A percentile compares a stretch with the other conserved stretches of the same genome.
Evolutionary conservation across 176 grass and related monocot genomes (phyloP).

Genomic region (Avena eriantha): DNA sequence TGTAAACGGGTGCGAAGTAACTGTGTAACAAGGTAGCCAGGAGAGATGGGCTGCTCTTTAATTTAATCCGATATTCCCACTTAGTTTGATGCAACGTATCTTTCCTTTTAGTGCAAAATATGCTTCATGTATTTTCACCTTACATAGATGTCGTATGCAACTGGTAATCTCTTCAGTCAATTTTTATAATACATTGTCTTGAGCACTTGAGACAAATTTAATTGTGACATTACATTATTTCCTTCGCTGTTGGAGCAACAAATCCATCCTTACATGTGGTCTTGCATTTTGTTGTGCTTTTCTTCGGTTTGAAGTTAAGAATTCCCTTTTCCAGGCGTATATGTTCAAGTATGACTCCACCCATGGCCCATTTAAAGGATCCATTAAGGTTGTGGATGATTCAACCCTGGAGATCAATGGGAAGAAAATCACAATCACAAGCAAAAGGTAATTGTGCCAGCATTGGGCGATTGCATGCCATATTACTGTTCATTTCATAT

Average conservation of each 20-base stretch:
- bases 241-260: neutral
- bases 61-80: neutral
- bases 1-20: neutral
- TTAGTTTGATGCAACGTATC: conserved; percentile 20
- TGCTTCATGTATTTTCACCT: conserved; percentile 4
- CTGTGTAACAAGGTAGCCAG: neutral
- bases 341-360: conserved; percentile 99
- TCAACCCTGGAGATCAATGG: conserved; percentile 93
- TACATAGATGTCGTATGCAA: neutral
- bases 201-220: neutral
- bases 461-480: conserved; percentile 18
- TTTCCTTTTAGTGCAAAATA: conserved; percentile 19
- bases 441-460: conserved; percentile 75
- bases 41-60: neutral
- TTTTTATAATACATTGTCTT: neutral
- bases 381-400: conserved; percentile 75
- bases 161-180: neutral
- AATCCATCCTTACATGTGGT: conserved; percentile 12
- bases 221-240: neutral
- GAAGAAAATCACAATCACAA: conserved; percentile 83
- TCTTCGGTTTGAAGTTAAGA: conserved; percentile 8
- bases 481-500: neutral
- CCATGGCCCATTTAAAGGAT: conserved; percentile 84
- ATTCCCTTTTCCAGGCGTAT: conserved; percentile 71
- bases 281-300: neutral